Percentiles rank a stretch among this genome's conserved stretches.
Evolutionary conservation across 169 alveolate species (phyloP).

Genomic region (Plasmodium ovale): DNA sequence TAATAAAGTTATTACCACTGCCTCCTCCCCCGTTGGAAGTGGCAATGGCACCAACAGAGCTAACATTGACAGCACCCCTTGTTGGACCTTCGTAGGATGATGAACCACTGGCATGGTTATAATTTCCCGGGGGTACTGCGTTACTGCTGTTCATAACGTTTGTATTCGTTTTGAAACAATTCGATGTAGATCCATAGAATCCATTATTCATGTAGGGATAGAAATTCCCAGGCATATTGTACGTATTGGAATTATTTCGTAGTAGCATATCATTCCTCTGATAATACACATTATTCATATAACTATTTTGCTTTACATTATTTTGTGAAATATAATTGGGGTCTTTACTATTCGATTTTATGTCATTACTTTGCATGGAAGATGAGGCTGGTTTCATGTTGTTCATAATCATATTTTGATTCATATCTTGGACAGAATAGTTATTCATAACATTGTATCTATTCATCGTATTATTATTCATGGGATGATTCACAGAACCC

Average conservation of each 20-base stretch:
- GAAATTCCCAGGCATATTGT: conserved; percentile 58
- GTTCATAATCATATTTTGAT: conserved; percentile 16
- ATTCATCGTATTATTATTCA: conserved; percentile 11
- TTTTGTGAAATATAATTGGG: conserved; percentile 3
- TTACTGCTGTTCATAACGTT: conserved; percentile 20
- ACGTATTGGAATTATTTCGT: conserved; percentile 33
- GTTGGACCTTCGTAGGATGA: background rate
- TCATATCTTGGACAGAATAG: conserved; percentile 57
- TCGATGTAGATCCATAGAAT: conserved; percentile 34
- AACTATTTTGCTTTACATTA: conserved; percentile 23
- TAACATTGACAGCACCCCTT: background rate
- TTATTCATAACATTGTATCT: conserved; percentile 51
- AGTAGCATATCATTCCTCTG: conserved; percentile 57
- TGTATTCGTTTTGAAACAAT: conserved; percentile 27
- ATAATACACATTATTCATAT: conserved; percentile 28
- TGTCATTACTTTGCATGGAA: conserved; percentile 18
- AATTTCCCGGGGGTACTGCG: background rate
- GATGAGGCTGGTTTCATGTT: background rate
- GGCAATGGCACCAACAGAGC: background rate
- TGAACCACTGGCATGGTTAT: background rate
- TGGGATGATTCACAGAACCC: background rate
- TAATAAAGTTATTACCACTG: background rate
- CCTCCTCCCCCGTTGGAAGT: background rate
- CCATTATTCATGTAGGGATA: conserved; percentile 60
- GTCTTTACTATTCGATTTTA: conserved; percentile 22